phyloP scores from a whole-genome alignment of 345 rosid genomes.

The Eucalyptus dawsonii region DNA sequence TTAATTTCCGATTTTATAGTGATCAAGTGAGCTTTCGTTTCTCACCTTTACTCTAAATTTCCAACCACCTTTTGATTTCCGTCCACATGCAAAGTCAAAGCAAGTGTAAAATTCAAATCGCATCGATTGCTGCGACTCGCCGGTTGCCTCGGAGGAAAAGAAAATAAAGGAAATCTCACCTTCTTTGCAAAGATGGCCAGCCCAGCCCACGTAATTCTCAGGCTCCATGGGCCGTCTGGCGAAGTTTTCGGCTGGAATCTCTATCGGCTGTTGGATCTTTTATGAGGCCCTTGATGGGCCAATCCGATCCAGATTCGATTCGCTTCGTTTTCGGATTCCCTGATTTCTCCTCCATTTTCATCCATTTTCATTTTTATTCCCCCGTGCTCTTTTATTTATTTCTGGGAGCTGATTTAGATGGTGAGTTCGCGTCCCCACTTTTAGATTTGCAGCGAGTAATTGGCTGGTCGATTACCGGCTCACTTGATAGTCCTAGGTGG shows the following conservation, averaged over 20 bases:
- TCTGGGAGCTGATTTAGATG: not conserved
- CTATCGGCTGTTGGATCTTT: not conserved
- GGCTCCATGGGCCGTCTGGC: not conserved
- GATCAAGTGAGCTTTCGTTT: not conserved
- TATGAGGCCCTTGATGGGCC: not conserved
- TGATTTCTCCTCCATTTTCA: not conserved
- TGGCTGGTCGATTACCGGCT: not conserved
- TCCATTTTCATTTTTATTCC: not conserved
- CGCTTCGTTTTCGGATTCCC: not conserved
- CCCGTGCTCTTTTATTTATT: not conserved
- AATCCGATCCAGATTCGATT: not conserved
- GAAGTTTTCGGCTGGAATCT: not conserved
- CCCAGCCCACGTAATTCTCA: not conserved
- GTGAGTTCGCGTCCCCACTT: not conserved
- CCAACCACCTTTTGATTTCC: not conserved
- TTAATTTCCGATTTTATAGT: too few species aligned
- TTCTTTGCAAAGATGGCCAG: not conserved
- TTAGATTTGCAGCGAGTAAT: not conserved
- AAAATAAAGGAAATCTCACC: not conserved
- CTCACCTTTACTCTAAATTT: not conserved
- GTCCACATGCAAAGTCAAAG: not conserved
- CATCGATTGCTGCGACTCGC: not conserved
- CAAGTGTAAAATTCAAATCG: not conserved
- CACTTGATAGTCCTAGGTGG: not conserved
- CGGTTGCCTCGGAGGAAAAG: not conserved